Evolutionary conservation across 768 basidiomycete species (phyloP), one percentile per base, ranked within the genome.

Genomic region (Boletus coccyginus): DNA sequence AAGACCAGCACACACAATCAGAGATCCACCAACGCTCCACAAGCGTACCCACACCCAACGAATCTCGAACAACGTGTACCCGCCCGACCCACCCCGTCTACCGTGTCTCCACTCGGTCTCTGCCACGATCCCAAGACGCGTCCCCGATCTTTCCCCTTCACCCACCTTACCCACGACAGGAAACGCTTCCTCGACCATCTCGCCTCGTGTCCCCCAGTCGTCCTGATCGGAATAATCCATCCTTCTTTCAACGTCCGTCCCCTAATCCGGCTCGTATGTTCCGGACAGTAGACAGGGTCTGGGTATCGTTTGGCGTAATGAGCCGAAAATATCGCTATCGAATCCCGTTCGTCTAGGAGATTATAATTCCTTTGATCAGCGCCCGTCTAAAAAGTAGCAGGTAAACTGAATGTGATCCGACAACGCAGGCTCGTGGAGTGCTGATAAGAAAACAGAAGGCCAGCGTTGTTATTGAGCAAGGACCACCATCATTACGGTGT

Each of bases 271-370:
- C 67, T 55, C 3, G 87, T 86, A 65, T 92, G 90, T 16, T 77
- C 70, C 0, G 83, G 81, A 58, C 90, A 80, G 69, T 93, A 93
- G 10, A 92, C 77, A 50, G 92, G 84, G 61, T 94, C 90, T 32
- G 92, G 44, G 40, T 62, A 62, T 60, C 45, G 60, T 53, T 19
- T n/a, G 19, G 49, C 29, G 13, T 33, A 2, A 44, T 50, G 42
- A 21, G 29, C 45, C 31, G 52, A 50, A 24, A 29, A n/a, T 33
- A n/a, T 53, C 21, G 54, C 58, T 59, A 59, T 58, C 27, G n/a
- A n/a, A n/a, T n/a, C n/a, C n/a, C n/a, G n/a, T n/a, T n/a, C n/a
- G n/a, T n/a, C n/a, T n/a, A n/a, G n/a, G n/a, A n/a, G n/a, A n/a
- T n/a, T n/a, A n/a, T n/a, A n/a, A n/a, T n/a, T n/a, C n/a, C n/a